Percentiles rank a stretch among this genome's conserved stretches.
Conservation (phyloP, 331 rosid genomes). For the Malus hybrid region DNA sequence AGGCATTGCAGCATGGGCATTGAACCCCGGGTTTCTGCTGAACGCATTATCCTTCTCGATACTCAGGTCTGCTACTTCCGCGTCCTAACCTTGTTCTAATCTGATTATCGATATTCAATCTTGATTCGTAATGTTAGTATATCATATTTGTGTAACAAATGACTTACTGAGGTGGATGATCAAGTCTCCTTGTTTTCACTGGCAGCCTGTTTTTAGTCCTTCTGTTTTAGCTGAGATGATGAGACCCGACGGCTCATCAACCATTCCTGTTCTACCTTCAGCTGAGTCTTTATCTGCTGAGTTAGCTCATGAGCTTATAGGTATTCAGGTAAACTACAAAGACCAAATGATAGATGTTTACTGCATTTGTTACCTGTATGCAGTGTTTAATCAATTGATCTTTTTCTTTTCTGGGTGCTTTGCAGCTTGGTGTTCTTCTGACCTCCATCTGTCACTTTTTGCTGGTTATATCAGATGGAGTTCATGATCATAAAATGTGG, state of each 20-base stretch:
- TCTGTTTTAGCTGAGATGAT: constrained; percentile 81
- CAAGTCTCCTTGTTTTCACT: constrained; percentile 6
- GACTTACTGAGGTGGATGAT: neutral
- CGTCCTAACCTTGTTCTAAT: neutral
- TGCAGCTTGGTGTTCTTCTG: constrained; percentile 72
- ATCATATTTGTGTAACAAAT: neutral
- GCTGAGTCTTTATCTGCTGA: constrained; percentile 75
- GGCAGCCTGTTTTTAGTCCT: constrained; percentile 79
- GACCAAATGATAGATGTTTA: neutral
- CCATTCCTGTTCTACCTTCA: constrained; percentile 53
- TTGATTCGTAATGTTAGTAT: neutral
- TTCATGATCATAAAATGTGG: constrained; percentile 72
- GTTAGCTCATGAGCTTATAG: constrained; percentile 77
- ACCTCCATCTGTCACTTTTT: constrained; percentile 64
- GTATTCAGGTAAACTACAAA: constrained; percentile 59
- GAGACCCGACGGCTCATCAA: constrained; percentile 82
- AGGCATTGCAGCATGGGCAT: constrained; percentile 77
- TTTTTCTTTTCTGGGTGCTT: constrained; percentile 37
- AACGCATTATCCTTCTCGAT: constrained; percentile 81
- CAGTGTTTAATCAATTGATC: constrained; percentile 23
- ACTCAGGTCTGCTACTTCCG: constrained; percentile 46
- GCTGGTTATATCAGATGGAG: constrained; percentile 85
- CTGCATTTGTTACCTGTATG: neutral
- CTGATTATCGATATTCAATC: neutral
- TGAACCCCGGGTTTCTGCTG: constrained; percentile 77